Percentiles rank a stretch among this genome's conserved stretches.
These are phyloP conservation scores for Bryopsis sp. DNA, from an alignment of 139 green algal genomes.

Conservation along the genomic window DNA sequence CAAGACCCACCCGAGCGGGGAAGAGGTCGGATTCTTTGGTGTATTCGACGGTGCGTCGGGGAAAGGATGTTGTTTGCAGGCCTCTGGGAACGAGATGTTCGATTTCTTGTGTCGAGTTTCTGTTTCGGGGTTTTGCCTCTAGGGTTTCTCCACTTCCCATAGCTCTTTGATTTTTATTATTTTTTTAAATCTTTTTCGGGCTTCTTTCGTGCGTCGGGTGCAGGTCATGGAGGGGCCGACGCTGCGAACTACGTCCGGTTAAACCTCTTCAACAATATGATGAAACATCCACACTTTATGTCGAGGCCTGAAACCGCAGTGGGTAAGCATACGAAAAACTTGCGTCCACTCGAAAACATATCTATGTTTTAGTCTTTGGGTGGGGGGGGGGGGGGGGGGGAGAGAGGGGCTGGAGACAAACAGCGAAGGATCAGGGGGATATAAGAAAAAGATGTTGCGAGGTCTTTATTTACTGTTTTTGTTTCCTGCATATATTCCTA, in stretches of 20 bases:
- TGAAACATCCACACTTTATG: slow-evolving; percentile 58
- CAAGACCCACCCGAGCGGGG: slow-evolving; percentile 32
- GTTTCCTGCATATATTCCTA: too few relatives aligned
- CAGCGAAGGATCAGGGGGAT: too few relatives aligned
- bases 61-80: not conserved
- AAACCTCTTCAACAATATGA: slow-evolving; percentile 78
- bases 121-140: too few relatives aligned
- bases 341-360: too few relatives aligned
- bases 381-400: too few relatives aligned
- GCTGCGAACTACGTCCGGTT: slow-evolving; percentile 75
- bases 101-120: too few relatives aligned
- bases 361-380: too few relatives aligned
- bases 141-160: too few relatives aligned
- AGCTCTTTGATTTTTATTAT: too few relatives aligned
- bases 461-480: too few relatives aligned
- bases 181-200: not conserved
- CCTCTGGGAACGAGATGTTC: not conserved
- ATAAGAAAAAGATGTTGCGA: too few relatives aligned
- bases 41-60: slow-evolving; percentile 81
- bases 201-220: not conserved
- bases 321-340: slow-evolving; percentile 31
- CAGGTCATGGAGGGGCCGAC: slow-evolving; percentile 79
- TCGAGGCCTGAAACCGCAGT: slow-evolving; percentile 45
- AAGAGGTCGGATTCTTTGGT: slow-evolving; percentile 73
- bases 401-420: too few relatives aligned